Evolutionary conservation across 495 filamentous ascomycete genomes (phyloP).

Genomic region (Neurospora discreta): DNA sequence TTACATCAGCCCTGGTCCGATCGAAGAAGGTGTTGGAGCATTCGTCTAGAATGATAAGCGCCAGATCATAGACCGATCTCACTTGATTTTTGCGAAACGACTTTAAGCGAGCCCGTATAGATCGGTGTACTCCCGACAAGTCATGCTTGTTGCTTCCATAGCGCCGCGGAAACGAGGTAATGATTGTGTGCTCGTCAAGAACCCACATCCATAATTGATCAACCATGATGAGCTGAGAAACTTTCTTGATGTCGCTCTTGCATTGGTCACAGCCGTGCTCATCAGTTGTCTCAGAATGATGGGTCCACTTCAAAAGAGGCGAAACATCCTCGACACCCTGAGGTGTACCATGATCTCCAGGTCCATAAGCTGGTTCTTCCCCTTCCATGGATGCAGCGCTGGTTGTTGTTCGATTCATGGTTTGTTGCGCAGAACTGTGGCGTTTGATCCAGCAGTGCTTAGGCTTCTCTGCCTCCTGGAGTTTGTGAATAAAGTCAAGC

Average conservation of each 20-base stretch:
- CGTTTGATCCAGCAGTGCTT: not conserved
- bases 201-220: slow-evolving; percentile 72
- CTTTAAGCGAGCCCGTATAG: slow-evolving; percentile 32
- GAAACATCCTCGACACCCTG: not conserved
- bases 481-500: not conserved
- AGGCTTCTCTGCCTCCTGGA: slow-evolving; percentile 10
- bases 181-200: slow-evolving; percentile 49
- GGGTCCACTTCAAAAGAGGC: slow-evolving; percentile 5
- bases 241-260: slow-evolving; percentile 25
- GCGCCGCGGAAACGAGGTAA: slow-evolving; percentile 57
- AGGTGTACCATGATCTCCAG: not conserved
- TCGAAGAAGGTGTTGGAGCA: slow-evolving; percentile 55
- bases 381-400: not conserved
- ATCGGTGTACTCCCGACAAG: slow-evolving; percentile 50
- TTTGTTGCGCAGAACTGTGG: not conserved
- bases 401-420: not conserved
- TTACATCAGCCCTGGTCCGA: slow-evolving; percentile 37
- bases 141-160: slow-evolving; percentile 61
- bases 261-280: slow-evolving; percentile 17
- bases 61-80: slow-evolving; percentile 55
- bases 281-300: slow-evolving; percentile 5
- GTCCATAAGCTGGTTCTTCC: not conserved
- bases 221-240: slow-evolving; percentile 61
- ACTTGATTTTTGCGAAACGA: slow-evolving; percentile 41
- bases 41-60: slow-evolving; percentile 52